phyloP scores from a whole-genome alignment of 2,329 filamentous ascomycete species.

The Beauveria caledonica region DNA sequence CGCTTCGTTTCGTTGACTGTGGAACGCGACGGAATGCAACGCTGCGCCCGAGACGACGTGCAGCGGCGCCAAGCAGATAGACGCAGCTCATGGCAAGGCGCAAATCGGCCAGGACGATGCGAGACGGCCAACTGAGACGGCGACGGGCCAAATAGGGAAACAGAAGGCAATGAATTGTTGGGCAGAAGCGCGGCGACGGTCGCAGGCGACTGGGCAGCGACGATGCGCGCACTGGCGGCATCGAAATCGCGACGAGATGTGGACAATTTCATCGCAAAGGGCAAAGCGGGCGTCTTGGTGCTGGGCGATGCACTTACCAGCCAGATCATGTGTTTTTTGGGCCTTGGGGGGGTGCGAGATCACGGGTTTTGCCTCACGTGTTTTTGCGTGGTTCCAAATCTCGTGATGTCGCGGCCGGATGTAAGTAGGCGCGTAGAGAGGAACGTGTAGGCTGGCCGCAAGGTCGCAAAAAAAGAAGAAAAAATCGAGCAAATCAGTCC shows the following conservation, averaged over 20 bases:
- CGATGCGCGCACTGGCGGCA: conserved; percentile 3
- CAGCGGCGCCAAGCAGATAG: neutral
- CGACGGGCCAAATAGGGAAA: neutral
- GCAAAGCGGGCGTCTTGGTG: conserved; percentile 9
- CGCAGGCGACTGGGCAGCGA: neutral
- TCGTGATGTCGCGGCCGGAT: conserved; percentile 37
- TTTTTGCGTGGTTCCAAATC: conserved; percentile 32
- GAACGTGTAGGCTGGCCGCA: conserved; percentile 10
- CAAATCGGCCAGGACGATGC: neutral
- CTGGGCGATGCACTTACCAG: conserved; percentile 28
- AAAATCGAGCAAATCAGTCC: neutral
- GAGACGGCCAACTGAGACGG: neutral
- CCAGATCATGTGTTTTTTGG: conserved; percentile 36
- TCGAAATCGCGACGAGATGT: conserved; percentile 10
- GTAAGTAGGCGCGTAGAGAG: conserved; percentile 21
- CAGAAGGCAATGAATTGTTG: neutral
- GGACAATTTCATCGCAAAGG: conserved; percentile 11
- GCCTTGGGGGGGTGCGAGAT: conserved; percentile 24
- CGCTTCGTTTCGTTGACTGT: neutral
- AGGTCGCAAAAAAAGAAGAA: conserved; percentile 8
- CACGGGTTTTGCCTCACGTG: conserved; percentile 39
- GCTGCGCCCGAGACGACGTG: neutral
- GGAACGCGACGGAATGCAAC: neutral
- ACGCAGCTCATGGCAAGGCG: neutral
- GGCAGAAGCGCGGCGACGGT: neutral